Conservation (phyloP, 2,329 filamentous ascomycete species). For the Penicillium thymicola region DNA sequence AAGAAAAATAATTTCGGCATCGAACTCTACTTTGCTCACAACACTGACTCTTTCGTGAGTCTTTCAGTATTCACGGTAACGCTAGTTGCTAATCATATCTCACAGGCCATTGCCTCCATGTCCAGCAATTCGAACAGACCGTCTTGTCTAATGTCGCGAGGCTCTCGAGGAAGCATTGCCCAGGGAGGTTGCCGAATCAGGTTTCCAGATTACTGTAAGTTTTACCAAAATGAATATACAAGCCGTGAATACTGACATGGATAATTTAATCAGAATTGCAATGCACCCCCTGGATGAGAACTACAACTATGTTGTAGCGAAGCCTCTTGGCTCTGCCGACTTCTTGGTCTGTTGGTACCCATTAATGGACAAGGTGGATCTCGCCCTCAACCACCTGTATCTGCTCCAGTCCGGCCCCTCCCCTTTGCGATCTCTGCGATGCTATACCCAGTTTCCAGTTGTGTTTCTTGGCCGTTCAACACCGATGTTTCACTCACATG, state of each 20-base stretch:
- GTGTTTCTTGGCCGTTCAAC: background rate
- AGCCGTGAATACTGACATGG: background rate
- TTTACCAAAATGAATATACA: background rate
- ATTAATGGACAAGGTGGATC: background rate
- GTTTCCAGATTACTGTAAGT: background rate
- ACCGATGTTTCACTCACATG: background rate
- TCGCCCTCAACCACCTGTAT: background rate
- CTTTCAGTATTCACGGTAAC: background rate
- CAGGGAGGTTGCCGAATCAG: conserved; percentile 37
- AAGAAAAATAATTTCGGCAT: conserved; percentile 76
- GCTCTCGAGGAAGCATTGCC: conserved; percentile 50
- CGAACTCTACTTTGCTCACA: conserved; percentile 91
- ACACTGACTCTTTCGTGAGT: conserved; percentile 74
- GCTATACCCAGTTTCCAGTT: background rate
- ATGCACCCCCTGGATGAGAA: background rate
- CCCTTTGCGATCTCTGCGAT: background rate
- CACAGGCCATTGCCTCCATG: conserved; percentile 78
- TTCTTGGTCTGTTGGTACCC: background rate
- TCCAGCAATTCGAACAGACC: conserved; percentile 71
- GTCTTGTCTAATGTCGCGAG: conserved; percentile 83
- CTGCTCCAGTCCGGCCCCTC: background rate
- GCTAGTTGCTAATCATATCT: conserved; percentile 5
- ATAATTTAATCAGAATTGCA: background rate
- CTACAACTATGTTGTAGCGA: background rate
- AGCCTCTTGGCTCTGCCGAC: background rate